phyloP scores from a whole-genome alignment of 2,329 filamentous ascomycete genomes.

The Neospermospora avenae region DNA sequence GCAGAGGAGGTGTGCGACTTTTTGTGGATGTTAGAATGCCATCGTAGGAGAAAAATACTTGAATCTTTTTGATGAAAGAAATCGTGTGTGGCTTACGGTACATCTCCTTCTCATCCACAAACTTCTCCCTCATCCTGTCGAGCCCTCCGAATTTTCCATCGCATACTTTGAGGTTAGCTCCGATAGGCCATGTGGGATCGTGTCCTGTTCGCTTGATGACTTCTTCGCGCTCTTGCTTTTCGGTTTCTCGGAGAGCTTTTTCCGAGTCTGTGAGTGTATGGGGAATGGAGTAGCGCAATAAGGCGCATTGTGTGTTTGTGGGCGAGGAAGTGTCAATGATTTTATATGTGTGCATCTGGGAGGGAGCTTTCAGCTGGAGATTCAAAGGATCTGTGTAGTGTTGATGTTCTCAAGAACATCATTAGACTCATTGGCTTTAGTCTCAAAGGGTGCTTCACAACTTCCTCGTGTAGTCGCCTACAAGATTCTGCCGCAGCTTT shows the following conservation, averaged over 20 bases:
- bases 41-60: not conserved
- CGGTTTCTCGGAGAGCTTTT: constrained; percentile 3
- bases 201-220: constrained; percentile 1
- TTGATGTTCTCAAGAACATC: no score
- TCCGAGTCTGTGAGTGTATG: constrained; percentile 25
- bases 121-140: constrained; percentile 30
- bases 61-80: no score
- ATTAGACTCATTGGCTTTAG: no score
- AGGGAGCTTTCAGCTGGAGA: no score
- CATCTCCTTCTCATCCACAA: constrained; percentile 33
- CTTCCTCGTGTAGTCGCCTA: no score
- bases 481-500: no score
- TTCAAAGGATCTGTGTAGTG: no score
- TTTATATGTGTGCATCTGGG: constrained; percentile 34
- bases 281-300: constrained; percentile 38
- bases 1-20: constrained; percentile 39
- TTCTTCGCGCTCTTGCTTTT: constrained; percentile 7
- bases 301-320: constrained; percentile 34
- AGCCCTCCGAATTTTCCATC: constrained; percentile 34
- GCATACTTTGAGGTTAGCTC: constrained; percentile 33
- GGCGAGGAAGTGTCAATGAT: constrained; percentile 27
- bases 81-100: no score
- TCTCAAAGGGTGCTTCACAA: no score
- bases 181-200: constrained; percentile 31
- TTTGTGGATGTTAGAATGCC: not conserved